Base-by-base conservation (phyloP, 805 yeast species). In the Lipomyces starkeyi region DNA sequence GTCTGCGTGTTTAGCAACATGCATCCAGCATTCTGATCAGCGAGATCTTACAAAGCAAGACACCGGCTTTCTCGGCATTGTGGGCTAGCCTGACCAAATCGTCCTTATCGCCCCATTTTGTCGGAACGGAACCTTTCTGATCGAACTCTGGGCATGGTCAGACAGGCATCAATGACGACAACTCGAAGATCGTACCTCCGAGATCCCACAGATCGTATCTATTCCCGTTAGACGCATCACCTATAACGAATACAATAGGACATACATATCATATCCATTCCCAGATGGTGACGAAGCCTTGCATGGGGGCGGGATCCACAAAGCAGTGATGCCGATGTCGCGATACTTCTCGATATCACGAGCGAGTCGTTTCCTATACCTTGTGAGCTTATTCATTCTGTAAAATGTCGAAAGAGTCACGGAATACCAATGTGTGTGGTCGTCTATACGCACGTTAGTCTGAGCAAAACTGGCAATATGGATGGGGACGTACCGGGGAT, bases 201-300 rank as follows among this genome's bases (percentile, higher is more conserved):
- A 69, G 63, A 58, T 69, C 72, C 72, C 72, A 69, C 7, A 69
- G 63, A 40, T 69, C 72, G 40, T 69, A 67, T 25, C 65, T 62
- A 22, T 14, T 22, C n/a, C 35, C 43, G 54, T 49, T 49, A 49
- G 27, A 17, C n/a, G 6, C 14, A 49, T 49, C n/a, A 17, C 2
- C 3, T 49, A 8, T 17, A n/a, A 49, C 11, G 14, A 11, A n/a
- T 20, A 22, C 27, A 11, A 17, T 4, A 49, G 11, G 27, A 17
- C 54, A 17, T 49, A 20, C 65, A 64, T 65, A 59, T 69, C 72
- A 58, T 69, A 69, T 25, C 72, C 72, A 43, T 69, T 69, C 17
- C 69, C 71, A n/a, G 64, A 59, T 17, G 66, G 65, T n/a, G 69
- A 35, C 4, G 71, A 61, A 7, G 72, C 69, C 58, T 69, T 69